phyloP scores from a whole-genome alignment of 495 filamentous ascomycete species.

The Trichoderma orchidacearum region DNA sequence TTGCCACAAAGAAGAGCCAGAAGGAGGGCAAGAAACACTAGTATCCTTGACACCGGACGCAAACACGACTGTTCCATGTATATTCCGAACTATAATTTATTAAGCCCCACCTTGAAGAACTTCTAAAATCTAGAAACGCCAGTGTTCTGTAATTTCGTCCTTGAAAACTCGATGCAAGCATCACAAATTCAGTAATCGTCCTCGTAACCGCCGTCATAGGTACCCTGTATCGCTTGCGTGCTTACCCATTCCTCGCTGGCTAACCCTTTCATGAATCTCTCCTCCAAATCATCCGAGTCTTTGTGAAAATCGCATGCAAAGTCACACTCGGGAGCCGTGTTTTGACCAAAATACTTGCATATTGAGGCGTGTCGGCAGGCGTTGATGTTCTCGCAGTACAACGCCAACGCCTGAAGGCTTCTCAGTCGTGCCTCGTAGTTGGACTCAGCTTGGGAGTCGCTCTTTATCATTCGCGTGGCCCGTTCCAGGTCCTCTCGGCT shows the following conservation, averaged over 20 bases:
- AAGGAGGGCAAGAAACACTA: slow-evolving; percentile 13
- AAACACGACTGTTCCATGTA: too few relatives aligned
- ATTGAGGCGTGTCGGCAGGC: slow-evolving; percentile 68
- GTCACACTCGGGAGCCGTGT: slow-evolving; percentile 47
- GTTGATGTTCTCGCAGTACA: slow-evolving; percentile 66
- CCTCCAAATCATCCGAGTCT: slow-evolving; percentile 47
- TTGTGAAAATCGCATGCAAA: slow-evolving; percentile 89
- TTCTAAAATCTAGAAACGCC: too few relatives aligned
- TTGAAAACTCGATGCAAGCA: too few relatives aligned
- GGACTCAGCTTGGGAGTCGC: slow-evolving; percentile 19
- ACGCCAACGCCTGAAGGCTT: slow-evolving; percentile 45
- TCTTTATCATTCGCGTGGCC: slow-evolving; percentile 39
- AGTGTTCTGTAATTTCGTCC: too few relatives aligned
- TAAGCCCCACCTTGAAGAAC: too few relatives aligned
- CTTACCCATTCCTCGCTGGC: slow-evolving; percentile 61
- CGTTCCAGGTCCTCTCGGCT: slow-evolving; percentile 70
- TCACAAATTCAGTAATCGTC: slow-evolving; percentile 3
- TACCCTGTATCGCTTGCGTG: slow-evolving; percentile 51
- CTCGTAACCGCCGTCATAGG: slow-evolving; percentile 31
- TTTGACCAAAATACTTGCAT: slow-evolving; percentile 70
- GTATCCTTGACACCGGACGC: too few relatives aligned
- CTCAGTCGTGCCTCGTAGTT: slow-evolving; percentile 24
- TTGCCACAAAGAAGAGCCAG: slow-evolving; percentile 11
- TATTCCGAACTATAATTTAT: too few relatives aligned
- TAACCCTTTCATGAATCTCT: slow-evolving; percentile 45